Evolutionary conservation across 2,329 filamentous ascomycete genomes (phyloP).

Genomic region (Aspergillus sp.): DNA sequence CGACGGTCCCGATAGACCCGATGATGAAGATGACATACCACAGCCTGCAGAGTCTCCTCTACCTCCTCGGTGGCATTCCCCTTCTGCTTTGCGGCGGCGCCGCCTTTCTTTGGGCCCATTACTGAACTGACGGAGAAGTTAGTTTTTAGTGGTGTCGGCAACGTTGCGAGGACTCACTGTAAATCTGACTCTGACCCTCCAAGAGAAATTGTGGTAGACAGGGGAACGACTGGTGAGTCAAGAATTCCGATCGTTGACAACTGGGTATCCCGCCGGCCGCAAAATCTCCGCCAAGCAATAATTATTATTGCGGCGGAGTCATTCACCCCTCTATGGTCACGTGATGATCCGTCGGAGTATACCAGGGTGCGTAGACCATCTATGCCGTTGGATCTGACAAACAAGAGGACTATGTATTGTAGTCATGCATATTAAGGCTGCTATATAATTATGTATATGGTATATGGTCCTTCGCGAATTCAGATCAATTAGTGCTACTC

Average conservation of each 20-base stretch:
- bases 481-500: too few relatives aligned
- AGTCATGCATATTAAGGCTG: too few relatives aligned
- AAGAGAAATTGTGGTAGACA: neutral
- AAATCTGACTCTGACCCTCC: too few relatives aligned
- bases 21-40: conserved; percentile 45
- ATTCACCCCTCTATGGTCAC: conserved; percentile 19
- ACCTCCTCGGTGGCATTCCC: conserved; percentile 54
- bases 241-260: too few relatives aligned
- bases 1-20: neutral
- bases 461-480: too few relatives aligned
- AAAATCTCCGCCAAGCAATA: conserved; percentile 32
- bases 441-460: too few relatives aligned
- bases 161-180: neutral
- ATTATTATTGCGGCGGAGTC: conserved; percentile 14
- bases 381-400: too few relatives aligned
- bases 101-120: conserved; percentile 38
- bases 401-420: too few relatives aligned
- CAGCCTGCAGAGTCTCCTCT: conserved; percentile 63
- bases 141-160: neutral
- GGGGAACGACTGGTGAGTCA: neutral
- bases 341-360: neutral
- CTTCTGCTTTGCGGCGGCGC: conserved; percentile 29
- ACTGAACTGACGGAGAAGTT: conserved; percentile 3
- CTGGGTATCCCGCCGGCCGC: conserved; percentile 3
- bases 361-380: too few relatives aligned